Evolutionary conservation across 208 protist species (phyloP), one percentile per base, ranked within the genome.

Genomic region (Wallacemonas collosoma): DNA sequence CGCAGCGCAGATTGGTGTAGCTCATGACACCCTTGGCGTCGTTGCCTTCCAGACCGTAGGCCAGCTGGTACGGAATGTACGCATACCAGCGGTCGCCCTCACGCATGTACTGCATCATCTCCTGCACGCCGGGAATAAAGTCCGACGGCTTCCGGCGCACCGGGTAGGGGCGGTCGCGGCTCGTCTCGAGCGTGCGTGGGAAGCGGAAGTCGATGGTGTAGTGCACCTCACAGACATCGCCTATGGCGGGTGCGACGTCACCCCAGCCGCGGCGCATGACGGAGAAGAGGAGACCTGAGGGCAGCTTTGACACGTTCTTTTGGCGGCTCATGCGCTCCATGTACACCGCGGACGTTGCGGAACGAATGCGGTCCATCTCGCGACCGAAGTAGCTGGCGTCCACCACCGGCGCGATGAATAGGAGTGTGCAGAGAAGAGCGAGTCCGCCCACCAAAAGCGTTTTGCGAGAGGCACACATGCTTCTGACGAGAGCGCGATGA

Each of bases 51-150:
- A 15, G 72, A 5, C 89, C 89, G 79, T 95, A 97, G 45, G 81
- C 93, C 14, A 93, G 82, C 53, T 83, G 64, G 50, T 82, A 87
- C 11, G 91, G 89, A 35, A 93, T 73, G 64, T 86, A 90, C 60
- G 95, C 65, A 47, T 83, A 75, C 88, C 90, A 97, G 35, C 61
- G 68, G 68, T 97, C 92, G 1, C 92, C 92, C 68, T 93, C 88
- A 17, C 86, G 87, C 92, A 97, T 97, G n/a, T 91, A 66, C 82
- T 92, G 75, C 73, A 97, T 79, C 50, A 86, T 90, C 73, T 97
- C 89, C 38, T 63, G 67, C 85, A 90, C 83, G 35, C 81, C 90
- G 1, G 62, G 64, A 17, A 93, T 85, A 6, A 97, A 73, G 55
- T 89, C 62, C 0, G 62, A 75, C 3, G 89, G 86, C 11, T 72